Percentiles rank a stretch among this genome's conserved stretches.
Evolutionary conservation across 306 rosid genomes (phyloP).

Genomic region (Corylus americana): DNA sequence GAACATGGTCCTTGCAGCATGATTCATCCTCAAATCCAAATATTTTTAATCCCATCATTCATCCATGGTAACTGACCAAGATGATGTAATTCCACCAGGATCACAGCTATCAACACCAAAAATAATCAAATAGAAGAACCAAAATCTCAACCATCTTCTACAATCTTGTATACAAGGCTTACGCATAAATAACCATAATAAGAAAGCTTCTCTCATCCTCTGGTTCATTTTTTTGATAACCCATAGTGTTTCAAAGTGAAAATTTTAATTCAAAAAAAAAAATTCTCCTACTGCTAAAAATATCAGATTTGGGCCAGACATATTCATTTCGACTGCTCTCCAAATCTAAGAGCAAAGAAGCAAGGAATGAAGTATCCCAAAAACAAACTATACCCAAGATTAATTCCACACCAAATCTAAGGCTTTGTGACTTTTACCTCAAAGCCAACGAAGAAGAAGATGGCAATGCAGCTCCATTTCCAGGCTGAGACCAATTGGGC

Average conservation of each 20-base stretch:
- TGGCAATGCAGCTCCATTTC: conserved; percentile 48
- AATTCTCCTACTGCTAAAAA: neutral
- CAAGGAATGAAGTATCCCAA: neutral
- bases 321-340: neutral
- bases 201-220: neutral
- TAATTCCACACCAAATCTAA: neutral
- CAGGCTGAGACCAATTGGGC: neutral
- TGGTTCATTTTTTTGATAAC: neutral
- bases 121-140: neutral
- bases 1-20: neutral
- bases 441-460: conserved; percentile 30
- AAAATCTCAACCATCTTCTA: neutral
- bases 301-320: neutral
- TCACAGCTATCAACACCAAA: neutral
- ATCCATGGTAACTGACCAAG: neutral
- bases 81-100: neutral
- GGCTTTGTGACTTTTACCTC: conserved; percentile 32
- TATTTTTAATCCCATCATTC: neutral
- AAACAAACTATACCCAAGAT: neutral
- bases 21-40: neutral
- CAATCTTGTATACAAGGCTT: neutral
- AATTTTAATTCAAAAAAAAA: no score
- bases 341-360: neutral
- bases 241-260: neutral
- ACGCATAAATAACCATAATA: neutral